Evolutionary conservation across 768 basidiomycete species (phyloP), one percentile per base, ranked within the genome.

Genomic region (Butyriboletus loyo): DNA sequence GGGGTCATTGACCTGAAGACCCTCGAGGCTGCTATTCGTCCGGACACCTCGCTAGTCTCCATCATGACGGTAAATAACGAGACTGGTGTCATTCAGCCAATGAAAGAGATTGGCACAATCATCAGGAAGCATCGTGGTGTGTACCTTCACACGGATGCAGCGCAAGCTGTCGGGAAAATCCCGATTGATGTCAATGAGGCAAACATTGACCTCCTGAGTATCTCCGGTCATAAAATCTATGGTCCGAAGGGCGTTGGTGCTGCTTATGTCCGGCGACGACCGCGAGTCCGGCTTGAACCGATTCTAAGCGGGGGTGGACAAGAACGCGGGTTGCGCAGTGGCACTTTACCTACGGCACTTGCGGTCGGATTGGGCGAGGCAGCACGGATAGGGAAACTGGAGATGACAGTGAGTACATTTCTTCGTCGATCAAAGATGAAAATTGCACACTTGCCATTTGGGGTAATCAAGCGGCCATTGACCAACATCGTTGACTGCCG

Each of bases 11-110:
- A 83, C 28, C 75, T 99, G 47, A 75, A 84, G 17, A 84, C 83
- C 9, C 83, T 99, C 30, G 90, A 93, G 64, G 82, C 79, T 1
- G 88, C 94, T 34, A 93, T 99, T 52, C 85, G 92, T 30, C 93
- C 94, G 9, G 92, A 94, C 54, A 94, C 92, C 13, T 90, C 89
- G 1, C 75, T 98, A n/a, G 85, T 99, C 40, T 96, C 94, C 13
- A 86, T 99, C 67, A 99, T 99, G 97, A 83, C 90, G 17, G 97
- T 99, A 53, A 99, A 99, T 76, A 99, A 99, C 72, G 97, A 99
- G 74, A 98, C 94, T 5, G 97, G 97, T 22, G 95, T 98, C 58
- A 97, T 99, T 50, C 97, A 98, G 66, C 97, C 97, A 2, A 78
- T 98, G 57, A 88, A 91, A 66, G 93, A 98, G 68, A 99, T 99